Percentiles rank a stretch among this genome's conserved stretches.
phyloP scores from a whole-genome alignment of 495 filamentous ascomycete genomes.

The Aspergillus bridgeri region DNA sequence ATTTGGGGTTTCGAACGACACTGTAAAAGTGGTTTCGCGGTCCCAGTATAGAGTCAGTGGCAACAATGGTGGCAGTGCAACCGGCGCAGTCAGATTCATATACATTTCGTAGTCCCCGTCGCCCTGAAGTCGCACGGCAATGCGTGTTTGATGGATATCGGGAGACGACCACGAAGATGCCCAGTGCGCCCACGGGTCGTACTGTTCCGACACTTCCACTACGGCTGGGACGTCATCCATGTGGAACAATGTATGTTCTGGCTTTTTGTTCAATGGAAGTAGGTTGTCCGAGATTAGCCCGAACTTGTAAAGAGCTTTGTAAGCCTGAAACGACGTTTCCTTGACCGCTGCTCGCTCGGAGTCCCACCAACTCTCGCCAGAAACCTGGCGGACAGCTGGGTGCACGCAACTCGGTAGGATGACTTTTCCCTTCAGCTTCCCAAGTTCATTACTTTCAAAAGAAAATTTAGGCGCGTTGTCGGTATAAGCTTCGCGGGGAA shows the following conservation, averaged over 20 bases:
- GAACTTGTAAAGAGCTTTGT: slow-evolving; percentile 62
- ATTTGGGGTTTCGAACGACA: slow-evolving; percentile 33
- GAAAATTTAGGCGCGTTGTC: slow-evolving; percentile 49
- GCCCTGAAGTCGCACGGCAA: slow-evolving; percentile 29
- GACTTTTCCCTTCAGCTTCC: slow-evolving; percentile 39
- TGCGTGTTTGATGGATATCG: slow-evolving; percentile 28
- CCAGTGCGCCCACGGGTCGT: slow-evolving; percentile 64
- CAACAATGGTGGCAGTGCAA: slow-evolving; percentile 34
- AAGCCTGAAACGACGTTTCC: slow-evolving; percentile 84
- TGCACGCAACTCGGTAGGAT: slow-evolving; percentile 70
- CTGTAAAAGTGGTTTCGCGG: slow-evolving; percentile 30
- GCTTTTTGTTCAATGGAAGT: slow-evolving; percentile 51
- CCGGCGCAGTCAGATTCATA: slow-evolving; percentile 47
- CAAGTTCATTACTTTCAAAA: slow-evolving; percentile 27
- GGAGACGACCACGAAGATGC: slow-evolving; percentile 52
- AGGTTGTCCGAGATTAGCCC: slow-evolving; percentile 78
- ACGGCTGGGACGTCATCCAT: slow-evolving; percentile 23
- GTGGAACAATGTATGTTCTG: slow-evolving; percentile 18
- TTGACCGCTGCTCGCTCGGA: slow-evolving; percentile 73
- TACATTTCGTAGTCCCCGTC: slow-evolving; percentile 26
- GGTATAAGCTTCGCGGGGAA: slow-evolving; percentile 55
- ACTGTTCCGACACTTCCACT: slow-evolving; percentile 49
- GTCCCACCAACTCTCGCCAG: slow-evolving; percentile 55
- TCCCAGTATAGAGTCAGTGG: slow-evolving; percentile 52
- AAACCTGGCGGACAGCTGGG: slow-evolving; percentile 52